A percentile compares a stretch with the other conserved stretches of the same genome.
Conservation (phyloP, 306 rosid genomes). For the Boehmeria nivea region DNA sequence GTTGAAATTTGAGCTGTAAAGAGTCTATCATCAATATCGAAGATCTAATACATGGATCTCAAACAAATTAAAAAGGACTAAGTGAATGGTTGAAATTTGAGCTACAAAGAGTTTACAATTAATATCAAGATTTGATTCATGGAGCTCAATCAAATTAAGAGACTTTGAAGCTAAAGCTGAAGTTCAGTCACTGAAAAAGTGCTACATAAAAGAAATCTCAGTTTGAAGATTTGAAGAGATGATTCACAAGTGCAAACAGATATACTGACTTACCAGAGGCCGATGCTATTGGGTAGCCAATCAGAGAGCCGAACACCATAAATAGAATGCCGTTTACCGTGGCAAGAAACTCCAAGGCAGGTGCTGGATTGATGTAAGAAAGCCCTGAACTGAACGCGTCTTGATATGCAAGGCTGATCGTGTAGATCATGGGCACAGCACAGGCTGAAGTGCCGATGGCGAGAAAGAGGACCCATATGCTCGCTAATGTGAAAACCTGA, state of each 20-base stretch:
- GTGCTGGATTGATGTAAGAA: conserved; percentile 37
- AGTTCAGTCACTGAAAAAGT: no score
- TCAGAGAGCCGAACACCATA: conserved; percentile 46
- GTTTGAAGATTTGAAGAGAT: neutral
- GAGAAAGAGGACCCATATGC: conserved; percentile 72
- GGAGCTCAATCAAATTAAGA: neutral
- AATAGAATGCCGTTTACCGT: conserved; percentile 48
- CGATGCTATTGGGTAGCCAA: conserved; percentile 68
- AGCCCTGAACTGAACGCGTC: conserved; percentile 40
- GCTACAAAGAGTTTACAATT: no score
- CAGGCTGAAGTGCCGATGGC: conserved; percentile 67
- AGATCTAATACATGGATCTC: no score
- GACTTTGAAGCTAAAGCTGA: neutral
- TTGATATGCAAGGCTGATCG: conserved; percentile 50
- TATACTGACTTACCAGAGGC: conserved; percentile 57
- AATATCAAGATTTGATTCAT: neutral
- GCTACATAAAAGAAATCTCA: no score
- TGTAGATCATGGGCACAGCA: conserved; percentile 52
- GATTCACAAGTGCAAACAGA: neutral
- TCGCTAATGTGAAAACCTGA: conserved; percentile 73
- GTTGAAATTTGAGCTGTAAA: no score
- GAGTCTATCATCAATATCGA: no score
- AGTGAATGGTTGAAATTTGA: no score
- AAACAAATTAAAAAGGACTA: no score
- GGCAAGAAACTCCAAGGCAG: conserved; percentile 38